phyloP scores from a whole-genome alignment of 2,329 filamentous ascomycete species.

The Reticulascus tulasneorum region DNA sequence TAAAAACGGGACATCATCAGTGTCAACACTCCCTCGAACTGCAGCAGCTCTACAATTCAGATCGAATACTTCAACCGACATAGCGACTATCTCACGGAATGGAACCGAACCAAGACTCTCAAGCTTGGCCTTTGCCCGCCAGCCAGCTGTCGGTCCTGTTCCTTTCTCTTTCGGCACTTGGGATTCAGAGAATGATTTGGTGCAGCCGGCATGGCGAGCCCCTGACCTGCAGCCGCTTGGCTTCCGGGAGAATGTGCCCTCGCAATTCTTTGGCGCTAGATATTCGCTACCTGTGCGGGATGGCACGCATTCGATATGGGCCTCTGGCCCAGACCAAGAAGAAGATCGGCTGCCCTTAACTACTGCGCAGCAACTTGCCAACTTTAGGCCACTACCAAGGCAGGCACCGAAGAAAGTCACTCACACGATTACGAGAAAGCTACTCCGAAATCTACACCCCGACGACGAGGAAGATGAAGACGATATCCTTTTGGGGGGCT shows the following conservation, averaged over 20 bases:
- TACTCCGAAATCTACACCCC: constrained; percentile 6
- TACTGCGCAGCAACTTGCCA: no score
- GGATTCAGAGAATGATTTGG: constrained; percentile 13
- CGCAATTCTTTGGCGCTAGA: constrained; percentile 3
- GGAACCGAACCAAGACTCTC: constrained; percentile 12
- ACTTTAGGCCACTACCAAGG: constrained; percentile 4
- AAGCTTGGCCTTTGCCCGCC: constrained; percentile 16
- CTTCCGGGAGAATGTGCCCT: constrained; percentile 10
- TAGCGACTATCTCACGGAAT: neutral
- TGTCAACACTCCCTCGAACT: constrained; percentile 14
- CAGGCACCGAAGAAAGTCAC: constrained; percentile 6
- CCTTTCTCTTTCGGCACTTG: constrained; percentile 7
- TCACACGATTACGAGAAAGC: constrained; percentile 9
- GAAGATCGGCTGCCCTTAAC: constrained; percentile 1
- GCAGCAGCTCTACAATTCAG: neutral
- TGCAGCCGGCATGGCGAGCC: constrained; percentile 34
- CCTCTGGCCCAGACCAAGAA: constrained; percentile 6
- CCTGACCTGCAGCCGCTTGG: constrained; percentile 25
- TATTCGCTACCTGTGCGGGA: constrained; percentile 9
- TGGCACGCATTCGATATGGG: constrained; percentile 12
- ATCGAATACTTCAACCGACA: constrained; percentile 1
- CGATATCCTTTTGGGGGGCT: constrained; percentile 22
- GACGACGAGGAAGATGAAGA: constrained; percentile 23
- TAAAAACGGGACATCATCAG: constrained; percentile 6
- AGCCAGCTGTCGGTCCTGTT: constrained; percentile 15